These are phyloP conservation scores for Trichoderma polysporum DNA, from an alignment of 2,329 filamentous ascomycete genomes.

Conservation along the genomic window DNA sequence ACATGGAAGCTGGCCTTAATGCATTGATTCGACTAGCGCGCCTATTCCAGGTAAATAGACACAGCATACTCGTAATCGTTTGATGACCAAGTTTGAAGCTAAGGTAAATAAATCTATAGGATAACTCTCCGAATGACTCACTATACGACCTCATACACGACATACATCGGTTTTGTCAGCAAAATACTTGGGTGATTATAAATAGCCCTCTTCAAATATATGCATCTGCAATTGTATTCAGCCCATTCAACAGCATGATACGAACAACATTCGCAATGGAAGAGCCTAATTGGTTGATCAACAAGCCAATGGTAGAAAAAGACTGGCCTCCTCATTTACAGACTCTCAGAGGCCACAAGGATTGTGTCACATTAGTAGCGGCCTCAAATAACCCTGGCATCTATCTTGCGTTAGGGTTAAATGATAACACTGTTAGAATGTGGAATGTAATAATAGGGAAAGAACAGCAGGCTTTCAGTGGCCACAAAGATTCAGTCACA, in stretches of 20 bases:
- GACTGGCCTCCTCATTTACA: background rate
- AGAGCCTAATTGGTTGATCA: background rate
- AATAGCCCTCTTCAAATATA: conserved; percentile 1
- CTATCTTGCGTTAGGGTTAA: background rate
- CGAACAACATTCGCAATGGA: background rate
- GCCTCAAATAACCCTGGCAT: background rate
- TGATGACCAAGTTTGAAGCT: conserved; percentile 13
- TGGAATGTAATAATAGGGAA: too few relatives aligned
- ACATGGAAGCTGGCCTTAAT: conserved; percentile 28
- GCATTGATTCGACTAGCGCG: too few relatives aligned
- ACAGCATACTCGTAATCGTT: too few relatives aligned
- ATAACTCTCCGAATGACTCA: too few relatives aligned
- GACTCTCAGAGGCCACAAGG: conserved; percentile 19
- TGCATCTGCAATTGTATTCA: background rate
- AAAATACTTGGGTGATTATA: background rate
- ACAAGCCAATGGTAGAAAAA: background rate
- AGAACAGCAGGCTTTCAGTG: too few relatives aligned
- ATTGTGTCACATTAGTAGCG: background rate
- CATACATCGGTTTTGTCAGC: background rate
- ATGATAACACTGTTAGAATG: background rate
- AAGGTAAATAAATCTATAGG: too few relatives aligned
- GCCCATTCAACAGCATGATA: background rate
- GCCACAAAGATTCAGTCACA: too few relatives aligned
- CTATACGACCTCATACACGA: background rate
- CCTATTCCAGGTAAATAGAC: too few relatives aligned